Evolutionary conservation across 768 basidiomycete species (phyloP).

Genomic region (Tulasnella sp.): DNA sequence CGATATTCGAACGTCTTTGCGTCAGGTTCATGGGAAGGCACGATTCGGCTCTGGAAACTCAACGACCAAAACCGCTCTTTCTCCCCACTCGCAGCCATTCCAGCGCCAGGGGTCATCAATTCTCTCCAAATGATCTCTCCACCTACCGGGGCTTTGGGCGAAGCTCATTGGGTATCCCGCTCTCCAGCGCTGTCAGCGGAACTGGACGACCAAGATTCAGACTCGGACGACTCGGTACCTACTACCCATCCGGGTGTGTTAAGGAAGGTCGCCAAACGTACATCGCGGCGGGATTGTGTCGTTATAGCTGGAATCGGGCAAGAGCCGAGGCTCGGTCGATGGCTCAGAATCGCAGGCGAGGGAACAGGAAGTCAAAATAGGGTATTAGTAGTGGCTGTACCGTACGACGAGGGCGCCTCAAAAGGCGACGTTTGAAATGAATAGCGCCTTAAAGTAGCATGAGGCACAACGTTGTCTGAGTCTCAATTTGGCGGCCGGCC

Average conservation of each 20-base stretch:
- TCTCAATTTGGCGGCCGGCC: too few relatives aligned
- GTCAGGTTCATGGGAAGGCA: slow-evolving; percentile 92
- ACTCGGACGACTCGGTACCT: slow-evolving; percentile 1
- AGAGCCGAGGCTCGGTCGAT: slow-evolving; percentile 86
- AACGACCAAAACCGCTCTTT: slow-evolving; percentile 77
- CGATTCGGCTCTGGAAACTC: slow-evolving; percentile 86
- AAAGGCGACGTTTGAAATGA: neutral
- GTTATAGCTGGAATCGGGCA: slow-evolving; percentile 79
- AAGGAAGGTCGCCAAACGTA: slow-evolving; percentile 24
- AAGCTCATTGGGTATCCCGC: slow-evolving; percentile 42
- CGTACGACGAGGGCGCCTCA: neutral
- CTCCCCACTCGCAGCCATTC: slow-evolving; percentile 56
- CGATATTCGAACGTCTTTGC: slow-evolving; percentile 89
- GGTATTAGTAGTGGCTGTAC: slow-evolving; percentile 15
- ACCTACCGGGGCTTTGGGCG: slow-evolving; percentile 42
- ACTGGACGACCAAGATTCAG: slow-evolving; percentile 28
- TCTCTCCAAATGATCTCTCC: slow-evolving; percentile 75
- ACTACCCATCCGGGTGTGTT: neutral
- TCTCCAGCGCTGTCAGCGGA: slow-evolving; percentile 30
- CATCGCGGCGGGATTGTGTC: slow-evolving; percentile 41
- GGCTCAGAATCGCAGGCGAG: slow-evolving; percentile 69
- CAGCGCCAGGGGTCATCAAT: slow-evolving; percentile 79
- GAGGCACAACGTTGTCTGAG: too few relatives aligned
- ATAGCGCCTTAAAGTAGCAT: too few relatives aligned
- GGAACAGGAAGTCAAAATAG: slow-evolving; percentile 37